These are phyloP conservation scores for Suhomyces prunicola DNA, from an alignment of 805 yeast genomes.

Conservation along the genomic window DNA sequence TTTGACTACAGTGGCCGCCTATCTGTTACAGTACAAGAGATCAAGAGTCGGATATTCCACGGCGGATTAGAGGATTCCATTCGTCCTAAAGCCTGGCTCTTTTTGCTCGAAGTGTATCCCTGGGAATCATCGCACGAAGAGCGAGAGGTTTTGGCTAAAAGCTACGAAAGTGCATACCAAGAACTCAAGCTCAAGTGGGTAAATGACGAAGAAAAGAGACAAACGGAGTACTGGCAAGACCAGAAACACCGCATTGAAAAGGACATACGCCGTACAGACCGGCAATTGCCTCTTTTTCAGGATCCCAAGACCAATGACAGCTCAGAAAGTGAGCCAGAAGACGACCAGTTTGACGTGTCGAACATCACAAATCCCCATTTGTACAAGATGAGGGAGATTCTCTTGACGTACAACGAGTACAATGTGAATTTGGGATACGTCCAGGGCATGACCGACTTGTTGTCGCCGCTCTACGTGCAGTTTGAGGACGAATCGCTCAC, in stretches of 20 bases:
- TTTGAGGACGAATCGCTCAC: constrained; percentile 70
- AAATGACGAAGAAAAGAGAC: constrained; percentile 46
- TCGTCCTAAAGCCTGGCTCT: constrained; percentile 81
- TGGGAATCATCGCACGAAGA: constrained; percentile 82
- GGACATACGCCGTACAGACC: constrained; percentile 89
- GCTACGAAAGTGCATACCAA: constrained; percentile 58
- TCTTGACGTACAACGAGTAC: constrained; percentile 81
- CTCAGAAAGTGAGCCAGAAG: constrained; percentile 35
- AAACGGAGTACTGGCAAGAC: constrained; percentile 74
- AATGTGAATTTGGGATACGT: constrained; percentile 88
- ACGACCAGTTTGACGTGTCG: constrained; percentile 55
- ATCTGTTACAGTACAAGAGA: constrained; percentile 69
- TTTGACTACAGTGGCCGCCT: constrained; percentile 80
- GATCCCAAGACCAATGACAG: constrained; percentile 30
- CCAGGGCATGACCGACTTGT: constrained; percentile 95
- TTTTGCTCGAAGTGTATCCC: constrained; percentile 76
- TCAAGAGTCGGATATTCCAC: constrained; percentile 81
- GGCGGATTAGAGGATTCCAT: constrained; percentile 68
- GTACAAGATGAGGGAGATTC: constrained; percentile 65
- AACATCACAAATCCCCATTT: constrained; percentile 76
- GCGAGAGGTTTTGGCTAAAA: constrained; percentile 54
- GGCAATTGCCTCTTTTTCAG: constrained; percentile 64
- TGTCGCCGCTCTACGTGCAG: constrained; percentile 76
- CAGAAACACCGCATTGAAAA: constrained; percentile 88
- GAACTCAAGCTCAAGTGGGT: constrained; percentile 72